Percentiles rank a stretch among this genome's conserved stretches.
Evolutionary conservation across 345 rosid species (phyloP).

Genomic region (Cardiospermum halicacabum): DNA sequence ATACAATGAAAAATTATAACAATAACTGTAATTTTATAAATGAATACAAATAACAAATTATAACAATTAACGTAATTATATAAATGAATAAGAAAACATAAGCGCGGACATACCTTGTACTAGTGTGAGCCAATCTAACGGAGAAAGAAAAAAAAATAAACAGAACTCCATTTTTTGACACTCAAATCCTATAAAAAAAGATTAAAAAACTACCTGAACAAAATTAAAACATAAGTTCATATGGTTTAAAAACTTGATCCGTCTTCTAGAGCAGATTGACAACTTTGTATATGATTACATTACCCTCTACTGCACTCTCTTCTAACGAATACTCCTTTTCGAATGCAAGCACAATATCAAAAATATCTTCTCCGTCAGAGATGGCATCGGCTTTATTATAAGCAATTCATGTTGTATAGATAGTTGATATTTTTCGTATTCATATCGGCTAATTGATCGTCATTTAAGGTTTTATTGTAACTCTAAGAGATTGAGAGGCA

Average conservation of each 20-base stretch:
- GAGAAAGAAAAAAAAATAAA: slow-evolving; percentile 11
- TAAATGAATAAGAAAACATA: not conserved
- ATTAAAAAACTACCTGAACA: slow-evolving; percentile 57
- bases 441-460: too few relatives aligned
- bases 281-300: slow-evolving; percentile 76
- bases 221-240: slow-evolving; percentile 81
- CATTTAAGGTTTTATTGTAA: too few relatives aligned
- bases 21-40: too few relatives aligned
- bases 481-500: too few relatives aligned
- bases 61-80: too few relatives aligned
- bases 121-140: slow-evolving; percentile 85
- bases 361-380: slow-evolving; percentile 34
- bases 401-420: too few relatives aligned
- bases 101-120: slow-evolving; percentile 53
- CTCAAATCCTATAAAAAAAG: not conserved
- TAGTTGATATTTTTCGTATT: too few relatives aligned
- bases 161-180: not conserved
- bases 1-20: not conserved
- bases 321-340: slow-evolving; percentile 51
- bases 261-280: slow-evolving; percentile 51
- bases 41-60: too few relatives aligned
- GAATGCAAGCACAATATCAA: slow-evolving; percentile 23
- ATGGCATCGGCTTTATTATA: too few relatives aligned
- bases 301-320: slow-evolving; percentile 77
- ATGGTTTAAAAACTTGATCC: slow-evolving; percentile 59